Conservation (phyloP, 148 eudicot genomes). For the Cornus suecica region DNA sequence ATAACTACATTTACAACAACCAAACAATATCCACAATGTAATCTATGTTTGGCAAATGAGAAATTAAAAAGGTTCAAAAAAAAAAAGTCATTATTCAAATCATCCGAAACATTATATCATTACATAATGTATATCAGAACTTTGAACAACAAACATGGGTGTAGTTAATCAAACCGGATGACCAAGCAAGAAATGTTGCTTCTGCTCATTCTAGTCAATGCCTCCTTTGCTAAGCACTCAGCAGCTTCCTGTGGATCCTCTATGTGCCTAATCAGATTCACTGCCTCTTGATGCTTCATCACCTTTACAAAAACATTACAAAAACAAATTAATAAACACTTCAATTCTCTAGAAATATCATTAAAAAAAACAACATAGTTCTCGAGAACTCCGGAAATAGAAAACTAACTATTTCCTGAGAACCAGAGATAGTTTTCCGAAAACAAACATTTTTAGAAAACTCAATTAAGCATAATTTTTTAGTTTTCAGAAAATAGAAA, state of each 20-base stretch:
- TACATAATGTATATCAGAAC: not conserved
- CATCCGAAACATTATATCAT: not conserved
- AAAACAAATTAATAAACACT: not conserved
- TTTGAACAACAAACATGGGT: not conserved
- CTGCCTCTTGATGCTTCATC: conserved; percentile 75
- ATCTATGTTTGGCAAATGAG: too few relatives aligned
- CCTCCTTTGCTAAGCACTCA: conserved; percentile 70
- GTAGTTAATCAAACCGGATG: conserved; percentile 49
- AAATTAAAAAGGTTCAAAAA: too few relatives aligned
- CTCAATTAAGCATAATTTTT: too few relatives aligned
- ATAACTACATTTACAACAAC: too few relatives aligned
- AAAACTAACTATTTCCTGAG: too few relatives aligned
- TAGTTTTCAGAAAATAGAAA: too few relatives aligned
- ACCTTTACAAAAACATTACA: conserved; percentile 33
- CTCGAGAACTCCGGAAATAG: too few relatives aligned
- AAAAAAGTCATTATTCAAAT: not conserved
- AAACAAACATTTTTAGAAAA: too few relatives aligned
- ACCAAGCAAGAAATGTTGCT: conserved; percentile 59
- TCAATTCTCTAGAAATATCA: not conserved
- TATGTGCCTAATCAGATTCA: conserved; percentile 73
- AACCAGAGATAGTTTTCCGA: too few relatives aligned
- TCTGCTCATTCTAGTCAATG: conserved; percentile 52
- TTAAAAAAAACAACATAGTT: too few relatives aligned
- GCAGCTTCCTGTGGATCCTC: conserved; percentile 78
- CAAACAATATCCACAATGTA: too few relatives aligned